Evolutionary conservation across 352 stramenopile species (phyloP).

Genomic region (Pythium scleroteichum): DNA sequence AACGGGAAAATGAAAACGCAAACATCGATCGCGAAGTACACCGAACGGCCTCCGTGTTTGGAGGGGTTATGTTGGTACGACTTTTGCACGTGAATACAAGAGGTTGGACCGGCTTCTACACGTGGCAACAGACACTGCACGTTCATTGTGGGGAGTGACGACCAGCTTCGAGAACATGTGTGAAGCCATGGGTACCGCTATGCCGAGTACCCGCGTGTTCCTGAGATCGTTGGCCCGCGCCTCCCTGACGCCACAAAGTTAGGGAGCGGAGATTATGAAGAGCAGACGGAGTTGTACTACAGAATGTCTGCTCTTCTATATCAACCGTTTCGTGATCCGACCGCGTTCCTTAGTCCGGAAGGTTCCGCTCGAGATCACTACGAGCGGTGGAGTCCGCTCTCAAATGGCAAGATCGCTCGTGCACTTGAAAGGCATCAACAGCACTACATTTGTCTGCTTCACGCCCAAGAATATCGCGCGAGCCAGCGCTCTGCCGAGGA

Average conservation of each 20-base stretch:
- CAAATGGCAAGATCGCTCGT: neutral
- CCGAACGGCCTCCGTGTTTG: slow-evolving; percentile 9
- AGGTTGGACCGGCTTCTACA: neutral
- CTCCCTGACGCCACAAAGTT: slow-evolving; percentile 12
- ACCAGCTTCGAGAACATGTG: slow-evolving; percentile 5
- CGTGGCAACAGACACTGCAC: neutral
- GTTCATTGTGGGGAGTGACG: neutral
- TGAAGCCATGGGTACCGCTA: neutral
- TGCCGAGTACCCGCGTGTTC: slow-evolving; percentile 19
- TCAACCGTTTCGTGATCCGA: slow-evolving; percentile 21
- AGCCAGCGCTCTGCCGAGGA: neutral
- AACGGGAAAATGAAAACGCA: slow-evolving; percentile 12
- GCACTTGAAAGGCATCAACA: slow-evolving; percentile 24
- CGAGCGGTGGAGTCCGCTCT: neutral
- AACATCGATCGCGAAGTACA: slow-evolving; percentile 27
- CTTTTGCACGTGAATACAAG: slow-evolving; percentile 24
- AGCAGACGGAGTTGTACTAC: slow-evolving; percentile 26
- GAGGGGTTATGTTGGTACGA: slow-evolving; percentile 29
- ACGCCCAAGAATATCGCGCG: slow-evolving; percentile 6
- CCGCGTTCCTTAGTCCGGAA: slow-evolving; percentile 5
- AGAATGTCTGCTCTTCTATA: slow-evolving; percentile 15
- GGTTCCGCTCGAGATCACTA: neutral
- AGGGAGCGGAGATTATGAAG: slow-evolving; percentile 9
- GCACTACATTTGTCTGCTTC: slow-evolving; percentile 16
- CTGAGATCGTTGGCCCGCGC: slow-evolving; percentile 24